These are phyloP conservation scores for Mortierella alpina DNA, from an alignment of 192 early-diverging fungal species.

Conservation along the genomic window DNA sequence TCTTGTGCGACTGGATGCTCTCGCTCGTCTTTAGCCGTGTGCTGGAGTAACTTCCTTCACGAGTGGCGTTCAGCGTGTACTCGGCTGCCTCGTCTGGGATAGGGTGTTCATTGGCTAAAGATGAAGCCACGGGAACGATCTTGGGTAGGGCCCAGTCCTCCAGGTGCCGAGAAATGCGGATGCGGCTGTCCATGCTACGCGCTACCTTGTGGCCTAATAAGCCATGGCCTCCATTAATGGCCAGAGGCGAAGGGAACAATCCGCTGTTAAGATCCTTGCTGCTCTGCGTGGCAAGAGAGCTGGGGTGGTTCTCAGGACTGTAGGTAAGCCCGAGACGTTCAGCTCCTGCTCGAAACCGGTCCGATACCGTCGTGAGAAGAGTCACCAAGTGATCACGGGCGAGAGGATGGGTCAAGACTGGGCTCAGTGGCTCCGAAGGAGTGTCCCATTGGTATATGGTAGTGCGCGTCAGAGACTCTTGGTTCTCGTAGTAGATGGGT, in stretches of 20 bases:
- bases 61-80: slow-evolving; percentile 4
- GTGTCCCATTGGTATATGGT: slow-evolving; percentile 23
- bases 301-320: slow-evolving; percentile 17
- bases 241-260: slow-evolving; percentile 12
- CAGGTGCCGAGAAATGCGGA: slow-evolving; percentile 44
- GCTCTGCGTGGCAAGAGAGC: slow-evolving; percentile 1
- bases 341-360: slow-evolving; percentile 39
- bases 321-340: slow-evolving; percentile 22
- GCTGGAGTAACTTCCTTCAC: slow-evolving; percentile 1
- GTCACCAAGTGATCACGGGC: slow-evolving; percentile 43
- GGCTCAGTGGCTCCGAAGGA: slow-evolving; percentile 24
- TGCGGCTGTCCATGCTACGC: slow-evolving; percentile 29
- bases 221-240: not conserved
- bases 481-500: slow-evolving; percentile 34
- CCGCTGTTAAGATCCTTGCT: slow-evolving; percentile 12
- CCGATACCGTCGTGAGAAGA: slow-evolving; percentile 39
- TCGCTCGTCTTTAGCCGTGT: not conserved
- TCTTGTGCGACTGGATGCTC: slow-evolving; percentile 6
- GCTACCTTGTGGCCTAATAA: slow-evolving; percentile 1
- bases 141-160: slow-evolving; percentile 47
- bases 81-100: slow-evolving; percentile 4
- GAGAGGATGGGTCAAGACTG: slow-evolving; percentile 39
- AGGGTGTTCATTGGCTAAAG: slow-evolving; percentile 4
- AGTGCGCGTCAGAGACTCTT: slow-evolving; percentile 18
- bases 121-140: slow-evolving; percentile 13